Evolutionary conservation across 768 basidiomycete genomes (phyloP).

Genomic region (Dioszegia crocea): DNA sequence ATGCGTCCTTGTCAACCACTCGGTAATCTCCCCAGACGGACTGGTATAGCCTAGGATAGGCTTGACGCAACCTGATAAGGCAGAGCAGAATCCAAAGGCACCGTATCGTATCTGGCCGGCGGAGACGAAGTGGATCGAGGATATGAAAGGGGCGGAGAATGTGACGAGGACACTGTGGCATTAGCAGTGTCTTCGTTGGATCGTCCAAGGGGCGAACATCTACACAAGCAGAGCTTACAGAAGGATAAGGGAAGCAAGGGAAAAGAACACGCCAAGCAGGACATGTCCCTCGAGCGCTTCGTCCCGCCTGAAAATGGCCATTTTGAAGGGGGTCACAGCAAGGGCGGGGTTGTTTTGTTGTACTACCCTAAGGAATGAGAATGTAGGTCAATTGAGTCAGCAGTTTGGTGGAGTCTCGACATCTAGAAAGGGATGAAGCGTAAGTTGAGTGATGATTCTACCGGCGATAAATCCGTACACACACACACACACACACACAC

Average conservation of each 20-base stretch:
- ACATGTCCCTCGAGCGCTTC: conserved; percentile 24
- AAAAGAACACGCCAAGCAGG: conserved; percentile 14
- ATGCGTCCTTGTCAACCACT: conserved; percentile 26
- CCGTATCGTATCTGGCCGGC: conserved; percentile 18
- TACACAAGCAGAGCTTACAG: no score
- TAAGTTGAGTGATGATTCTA: neutral
- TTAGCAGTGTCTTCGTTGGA: neutral
- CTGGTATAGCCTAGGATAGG: conserved; percentile 23
- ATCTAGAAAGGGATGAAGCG: no score
- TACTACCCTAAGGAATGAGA: no score
- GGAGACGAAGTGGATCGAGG: conserved; percentile 35
- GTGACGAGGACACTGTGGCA: conserved; percentile 28
- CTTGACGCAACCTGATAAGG: neutral
- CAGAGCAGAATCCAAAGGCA: conserved; percentile 27
- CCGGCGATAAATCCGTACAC: no score
- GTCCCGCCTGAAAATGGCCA: conserved; percentile 4
- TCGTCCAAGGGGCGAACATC: no score
- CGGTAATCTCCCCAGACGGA: conserved; percentile 8
- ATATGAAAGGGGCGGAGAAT: conserved; percentile 44
- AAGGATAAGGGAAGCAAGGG: conserved; percentile 5
- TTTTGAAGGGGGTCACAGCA: no score
- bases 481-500: neutral
- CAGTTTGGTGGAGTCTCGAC: no score
- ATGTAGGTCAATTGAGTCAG: no score
- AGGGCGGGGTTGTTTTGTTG: no score